phyloP scores from a whole-genome alignment of 129 eudicot genomes.

The Erigeron canadensis region DNA sequence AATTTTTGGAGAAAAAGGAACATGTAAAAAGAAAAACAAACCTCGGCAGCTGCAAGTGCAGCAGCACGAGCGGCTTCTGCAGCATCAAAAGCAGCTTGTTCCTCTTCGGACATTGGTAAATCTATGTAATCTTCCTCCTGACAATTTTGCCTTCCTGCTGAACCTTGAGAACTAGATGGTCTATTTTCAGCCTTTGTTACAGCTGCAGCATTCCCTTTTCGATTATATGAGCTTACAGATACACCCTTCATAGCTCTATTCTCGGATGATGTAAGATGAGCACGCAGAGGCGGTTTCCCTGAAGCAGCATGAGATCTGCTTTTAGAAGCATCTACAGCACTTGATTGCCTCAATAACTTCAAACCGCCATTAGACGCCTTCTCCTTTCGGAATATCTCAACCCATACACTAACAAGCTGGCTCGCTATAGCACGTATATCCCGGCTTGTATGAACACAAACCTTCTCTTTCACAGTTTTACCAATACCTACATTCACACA shows the following conservation, averaged over 20 bases:
- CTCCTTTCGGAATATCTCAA: conserved; percentile 88
- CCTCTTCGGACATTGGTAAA: conserved; percentile 71
- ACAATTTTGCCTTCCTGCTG: conserved; percentile 46
- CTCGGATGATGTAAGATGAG: conserved; percentile 45
- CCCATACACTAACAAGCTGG: conserved; percentile 93
- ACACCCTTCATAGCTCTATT: conserved; percentile 32
- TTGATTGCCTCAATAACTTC: conserved; percentile 61
- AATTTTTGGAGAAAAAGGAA: too few species aligned
- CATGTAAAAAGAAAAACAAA: conserved; percentile 19
- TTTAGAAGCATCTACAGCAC: conserved; percentile 54
- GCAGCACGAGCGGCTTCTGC: conserved; percentile 98
- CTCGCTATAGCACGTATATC: conserved; percentile 98
- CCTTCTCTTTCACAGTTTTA: conserved; percentile 93
- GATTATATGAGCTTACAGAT: conserved; percentile 29
- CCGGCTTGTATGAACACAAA: conserved; percentile 97
- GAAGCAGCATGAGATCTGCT: conserved; percentile 45
- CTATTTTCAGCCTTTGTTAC: conserved; percentile 44
- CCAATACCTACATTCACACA: conserved; percentile 69
- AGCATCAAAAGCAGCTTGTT: conserved; percentile 82
- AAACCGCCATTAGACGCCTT: conserved; percentile 74
- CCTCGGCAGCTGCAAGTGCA: conserved; percentile 95
- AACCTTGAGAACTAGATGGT: conserved; percentile 58
- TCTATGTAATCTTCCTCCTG: conserved; percentile 49
- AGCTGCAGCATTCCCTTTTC: conserved; percentile 35
- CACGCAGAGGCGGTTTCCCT: conserved; percentile 74